Base-by-base conservation (phyloP, 345 rosid species). In the Ricinus communis region DNA sequence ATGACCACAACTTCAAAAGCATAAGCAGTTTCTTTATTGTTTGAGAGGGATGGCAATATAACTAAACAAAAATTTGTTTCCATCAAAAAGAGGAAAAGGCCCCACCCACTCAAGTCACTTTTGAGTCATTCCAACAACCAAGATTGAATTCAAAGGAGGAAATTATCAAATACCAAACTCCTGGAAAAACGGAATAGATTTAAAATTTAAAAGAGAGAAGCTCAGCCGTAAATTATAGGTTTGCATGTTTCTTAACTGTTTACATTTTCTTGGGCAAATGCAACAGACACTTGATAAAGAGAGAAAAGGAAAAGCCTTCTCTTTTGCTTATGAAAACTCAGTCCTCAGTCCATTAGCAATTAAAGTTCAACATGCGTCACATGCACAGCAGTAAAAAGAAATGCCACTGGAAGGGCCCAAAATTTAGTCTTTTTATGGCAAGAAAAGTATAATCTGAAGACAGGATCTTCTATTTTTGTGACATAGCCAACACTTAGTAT, bases 341-440 rank as follows among this genome's bases (percentile, higher is more conserved):
- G 49, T 54, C 47, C 21, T 28, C 16, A 19, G 76, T 43, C 75
- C 65, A 55, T 45, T 9, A 21, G 36, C 63, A 72, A 72, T 57
- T 55, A 72, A 72, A 72, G 70, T 45, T 46, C 45, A 63, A 41
- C 63, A 64, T 54, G 54, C 10, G 30, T 41, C 73, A 55, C 73
- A 68, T 51, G 77, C 81, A 57, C 62, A 56, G 66, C 62, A 66
- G 51, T 68, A 68, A 68, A 64, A 72, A 73, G 51, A 77, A 70
- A 77, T 64, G 62, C 57, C 77, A 63, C 19, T 19, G 33, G 53
- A 8, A 33, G 59, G 66, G 49, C 71, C 70, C 54, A 57, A 30
- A 9, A 60, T 60, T 61, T 57, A 40, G 62, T n/a, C 70, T 65
- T 64, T 65, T 65, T 25, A 65, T 55, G 70, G 69, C 47, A 72